Evolutionary conservation across 148 eudicot species (phyloP).

Genomic region (Rhododendron kiyosumense): DNA sequence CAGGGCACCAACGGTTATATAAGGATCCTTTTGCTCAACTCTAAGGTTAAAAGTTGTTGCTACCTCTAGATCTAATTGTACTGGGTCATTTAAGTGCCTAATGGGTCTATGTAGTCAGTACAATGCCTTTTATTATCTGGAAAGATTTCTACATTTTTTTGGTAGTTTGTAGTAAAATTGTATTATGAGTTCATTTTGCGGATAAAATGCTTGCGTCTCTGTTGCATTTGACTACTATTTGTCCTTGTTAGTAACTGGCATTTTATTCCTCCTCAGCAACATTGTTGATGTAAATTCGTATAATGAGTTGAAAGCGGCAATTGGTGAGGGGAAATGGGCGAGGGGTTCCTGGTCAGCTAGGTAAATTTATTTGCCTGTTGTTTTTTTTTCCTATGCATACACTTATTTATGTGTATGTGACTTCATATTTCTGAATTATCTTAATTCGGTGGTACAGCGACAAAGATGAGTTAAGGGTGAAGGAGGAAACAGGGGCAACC

Average conservation of each 20-base stretch:
- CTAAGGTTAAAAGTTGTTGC: not conserved
- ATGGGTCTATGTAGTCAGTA: not conserved
- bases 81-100: not conserved
- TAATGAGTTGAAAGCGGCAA: conserved; percentile 73
- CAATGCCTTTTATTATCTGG: not conserved
- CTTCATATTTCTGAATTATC: not conserved
- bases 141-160: not conserved
- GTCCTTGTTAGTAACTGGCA: not conserved
- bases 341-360: conserved; percentile 98
- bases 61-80: not conserved
- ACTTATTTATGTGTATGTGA: not conserved
- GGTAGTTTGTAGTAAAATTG: not conserved
- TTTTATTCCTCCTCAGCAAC: conserved; percentile 45
- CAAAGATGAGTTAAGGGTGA: conserved; percentile 71
- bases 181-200: not conserved
- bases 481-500: conserved; percentile 98
- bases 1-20: not conserved
- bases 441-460: conserved; percentile 47
- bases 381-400: not conserved
- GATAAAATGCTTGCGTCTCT: not conserved
- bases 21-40: not conserved
- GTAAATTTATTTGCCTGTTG: conserved; percentile 26
- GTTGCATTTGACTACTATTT: not conserved
- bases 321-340: conserved; percentile 91
- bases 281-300: conserved; percentile 88